Evolutionary conservation across 345 rosid species (phyloP), one percentile per base, ranked within the genome.

Genomic region (Populus deltoides): DNA sequence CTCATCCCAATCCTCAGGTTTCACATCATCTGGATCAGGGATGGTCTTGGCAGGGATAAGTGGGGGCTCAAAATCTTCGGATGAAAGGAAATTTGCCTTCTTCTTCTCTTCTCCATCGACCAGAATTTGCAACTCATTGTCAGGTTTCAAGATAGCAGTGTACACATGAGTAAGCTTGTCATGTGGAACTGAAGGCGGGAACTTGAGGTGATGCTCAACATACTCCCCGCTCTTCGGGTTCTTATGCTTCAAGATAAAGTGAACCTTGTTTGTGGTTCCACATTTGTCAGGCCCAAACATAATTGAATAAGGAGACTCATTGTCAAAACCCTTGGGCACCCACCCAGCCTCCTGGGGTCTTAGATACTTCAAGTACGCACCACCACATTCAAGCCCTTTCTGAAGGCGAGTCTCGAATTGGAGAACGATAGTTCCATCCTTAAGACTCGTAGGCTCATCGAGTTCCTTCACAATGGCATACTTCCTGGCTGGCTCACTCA

Each of bases 201-300:
- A 87, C 85, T 91, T 93, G 72, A 93, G 89, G 31, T 93, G 97
- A 83, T 93, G 97, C 22, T 93, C 97, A 29, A 93, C 77, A 47
- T 85, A 93, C 81, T 88, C 86, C 18, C 96, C 97, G 39, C 93
- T 93, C 89, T 91, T 93, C 49, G 97, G 97, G 74, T 93, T 91
- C 94, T 93, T 91, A 73, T 93, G 97, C 89, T 91, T 93, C 36
- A 91, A 66, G 72, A 93, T 93, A 83, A 93, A 93, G 83, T 93
- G 97, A 63, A 93, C 97, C 85, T 93, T 93, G 92, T 93, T 91
- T 27, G 97, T 93, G 29, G 84, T 78, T 70, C 97, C 97, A 79
- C 97, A 93, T 75, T 91, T 93, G 86, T 93, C 97, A 8, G 97
- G 97, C 67, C 97, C 97, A 82, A 93, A 93, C 97, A 93, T 93